Percentiles rank a stretch among this genome's conserved stretches.
Evolutionary conservation across 176 grass and related monocot species (phyloP).

Genomic region (Raddia distichophylla): DNA sequence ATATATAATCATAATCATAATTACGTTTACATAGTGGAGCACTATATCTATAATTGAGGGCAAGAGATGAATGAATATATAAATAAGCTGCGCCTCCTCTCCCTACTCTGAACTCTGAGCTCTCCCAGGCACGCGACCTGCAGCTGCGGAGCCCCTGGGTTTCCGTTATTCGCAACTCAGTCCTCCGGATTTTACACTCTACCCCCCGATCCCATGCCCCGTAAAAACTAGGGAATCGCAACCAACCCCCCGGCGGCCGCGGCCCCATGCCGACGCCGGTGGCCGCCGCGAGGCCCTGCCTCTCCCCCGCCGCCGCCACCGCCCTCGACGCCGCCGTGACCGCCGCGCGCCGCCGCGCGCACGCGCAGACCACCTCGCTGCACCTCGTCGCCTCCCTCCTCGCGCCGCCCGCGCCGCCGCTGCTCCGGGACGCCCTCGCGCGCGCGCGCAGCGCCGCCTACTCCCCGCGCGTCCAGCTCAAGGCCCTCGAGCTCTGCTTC

Average conservation of each 20-base stretch:
- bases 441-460: conserved; percentile 71
- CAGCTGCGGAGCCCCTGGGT: background rate
- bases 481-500: conserved; percentile 86
- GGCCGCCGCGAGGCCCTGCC: conserved; percentile 48
- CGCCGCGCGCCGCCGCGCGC: conserved; percentile 41
- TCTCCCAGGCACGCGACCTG: too few relatives aligned
- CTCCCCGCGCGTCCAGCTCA: conserved; percentile 82
- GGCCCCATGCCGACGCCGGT: conserved; percentile 77
- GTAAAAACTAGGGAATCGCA: conserved; percentile 22
- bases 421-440: conserved; percentile 76
- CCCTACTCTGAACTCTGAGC: background rate
- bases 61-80: too few relatives aligned
- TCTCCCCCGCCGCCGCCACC: conserved; percentile 36
- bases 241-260: background rate
- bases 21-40: too few relatives aligned
- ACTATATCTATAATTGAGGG: too few relatives aligned
- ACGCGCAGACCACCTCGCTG: conserved; percentile 88
- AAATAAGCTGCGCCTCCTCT: too few relatives aligned
- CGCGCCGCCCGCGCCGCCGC: conserved; percentile 37
- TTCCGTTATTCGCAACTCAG: background rate
- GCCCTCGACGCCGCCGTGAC: conserved; percentile 47
- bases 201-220: conserved; percentile 41
- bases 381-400: conserved; percentile 69
- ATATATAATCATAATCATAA: too few relatives aligned
- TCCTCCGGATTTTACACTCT: conserved; percentile 42